Base-by-base conservation (phyloP, 306 rosid genomes). In the Cicer arietinum region DNA sequence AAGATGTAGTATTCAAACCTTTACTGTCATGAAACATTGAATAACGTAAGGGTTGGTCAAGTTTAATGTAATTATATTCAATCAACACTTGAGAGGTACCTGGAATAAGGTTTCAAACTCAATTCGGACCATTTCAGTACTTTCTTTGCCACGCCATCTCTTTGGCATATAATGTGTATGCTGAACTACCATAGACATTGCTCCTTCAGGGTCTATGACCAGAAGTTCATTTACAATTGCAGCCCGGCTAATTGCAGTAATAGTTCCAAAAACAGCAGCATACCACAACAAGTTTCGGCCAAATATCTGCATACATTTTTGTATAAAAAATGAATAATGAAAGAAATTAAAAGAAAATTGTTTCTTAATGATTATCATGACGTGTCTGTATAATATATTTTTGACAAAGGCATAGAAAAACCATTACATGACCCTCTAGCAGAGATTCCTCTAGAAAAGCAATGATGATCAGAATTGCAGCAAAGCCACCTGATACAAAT, bases 91-190 rank as follows among this genome's bases (percentile, higher is more conserved):
- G 40, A 58, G 64, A 14, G 56, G 72, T 78, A 91, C 98, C 98
- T 91, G 97, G 82, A 94, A 94, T 76, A 94, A 83, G 50, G 95
- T 87, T 87, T 84, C 96, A 80, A 91, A 94, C 83, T 94, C 93
- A 1, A 63, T 39, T 17, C 85, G 85, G 12, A 90, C 92, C 72
- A 20, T 74, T 80, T 85, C 93, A 41, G 88, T 84, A 80, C 82
- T 89, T 86, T 91, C 96, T 81, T 88, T 94, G 69, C 89, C 89
- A 62, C 90, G 97, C 98, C 98, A 94, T 86, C 91, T 84, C 85
- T 92, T 91, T 12, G 98, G 98, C 96, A 94, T 89, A 84, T 92
- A 92, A 85, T 92, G 99, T 7, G 99, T 89, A 78, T 92, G 91
- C 22, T 94, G 95, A 69, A 90, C 93, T 51, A 92, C 99, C 91